Evolutionary conservation across 257 asterid species (phyloP), one percentile per base, ranked within the genome.

Genomic region (Solanum etuberosum): DNA sequence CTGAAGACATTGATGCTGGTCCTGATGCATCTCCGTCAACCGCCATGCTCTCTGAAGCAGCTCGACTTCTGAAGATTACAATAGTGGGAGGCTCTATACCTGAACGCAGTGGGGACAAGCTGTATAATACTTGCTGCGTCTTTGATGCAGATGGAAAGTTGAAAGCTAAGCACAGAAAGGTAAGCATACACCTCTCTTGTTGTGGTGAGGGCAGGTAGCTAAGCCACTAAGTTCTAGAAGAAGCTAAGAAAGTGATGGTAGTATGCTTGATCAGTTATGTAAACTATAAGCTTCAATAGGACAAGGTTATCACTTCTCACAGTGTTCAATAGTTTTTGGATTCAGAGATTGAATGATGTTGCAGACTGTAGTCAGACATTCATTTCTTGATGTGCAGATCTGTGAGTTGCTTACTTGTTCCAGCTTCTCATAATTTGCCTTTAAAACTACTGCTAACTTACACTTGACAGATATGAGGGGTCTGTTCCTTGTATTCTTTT

Each of bases 1-100:
- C 99, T 78, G 99, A 97, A 94, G 98, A 94, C 74, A 94, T 97
- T 65, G 99, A 95, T 90, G 98, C 98, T 48, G 99, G 98, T 87
- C 89, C 95, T 90, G 95, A 91, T 67, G 93, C 90, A 81, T 97
- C 99, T 83, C 99, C 99, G 4, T 95, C 99, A 14, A 95, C 98
- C 11, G 96, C 95, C 91, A 97, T 97, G 99, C 86, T 95, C 90
- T 95, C 99, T 67, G 96, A 97, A 91, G 91, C 87, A 89, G 94
- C 99, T 86, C 87, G 91, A 83, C 91, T 86, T 87, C 94, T 94
- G 65, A 93, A 95, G 43, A 90, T 97, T 89, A 95, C 99, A 23
- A 90, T 97, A 85, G 88, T 97, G 31, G 99, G 98, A 85, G 99
- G 99, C 51, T 97, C 99, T 82, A 94, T 97, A 87, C 98, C 99